Evolutionary conservation across 441 rosid genomes (phyloP).

Genomic region (Erodium chrysanthum): DNA sequence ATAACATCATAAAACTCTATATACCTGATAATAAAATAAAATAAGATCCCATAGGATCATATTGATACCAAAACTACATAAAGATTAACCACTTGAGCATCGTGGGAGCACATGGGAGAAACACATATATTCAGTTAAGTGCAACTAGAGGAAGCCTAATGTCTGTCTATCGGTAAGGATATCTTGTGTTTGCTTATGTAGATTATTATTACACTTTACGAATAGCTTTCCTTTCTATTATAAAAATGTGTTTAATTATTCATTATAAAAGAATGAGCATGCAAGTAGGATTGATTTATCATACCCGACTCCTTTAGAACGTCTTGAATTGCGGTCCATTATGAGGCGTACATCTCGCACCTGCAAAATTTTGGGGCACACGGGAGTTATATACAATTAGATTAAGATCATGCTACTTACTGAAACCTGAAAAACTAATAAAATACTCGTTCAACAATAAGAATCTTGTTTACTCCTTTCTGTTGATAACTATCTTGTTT

Average conservation of each 20-base stretch:
- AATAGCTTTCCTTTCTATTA: not conserved
- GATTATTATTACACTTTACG: not conserved
- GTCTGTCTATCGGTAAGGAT: no score
- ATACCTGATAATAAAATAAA: slow-evolving; percentile 39
- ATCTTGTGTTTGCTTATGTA: not conserved
- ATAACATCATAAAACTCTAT: slow-evolving; percentile 91
- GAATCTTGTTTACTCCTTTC: not conserved
- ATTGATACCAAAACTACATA: not conserved
- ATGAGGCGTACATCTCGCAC: slow-evolving; percentile 95
- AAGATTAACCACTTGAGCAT: not conserved
- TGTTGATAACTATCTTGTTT: not conserved
- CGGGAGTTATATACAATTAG: not conserved
- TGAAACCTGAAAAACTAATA: not conserved
- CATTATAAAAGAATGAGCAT: not conserved
- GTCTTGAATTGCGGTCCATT: slow-evolving; percentile 94
- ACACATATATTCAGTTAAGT: no score
- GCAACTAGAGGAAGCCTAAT: no score
- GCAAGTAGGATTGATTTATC: slow-evolving; percentile 13
- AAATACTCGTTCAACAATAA: not conserved
- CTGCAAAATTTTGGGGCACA: slow-evolving; percentile 26
- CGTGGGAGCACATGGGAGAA: not conserved
- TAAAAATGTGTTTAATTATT: not conserved
- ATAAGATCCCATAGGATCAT: not conserved
- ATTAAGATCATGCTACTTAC: not conserved
- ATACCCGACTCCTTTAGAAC: slow-evolving; percentile 94